A percentile compares a stretch with the other conserved stretches of the same genome.
Conservation (phyloP, 1,284 basidiomycete genomes). For the Rhizoctonia solani region DNA sequence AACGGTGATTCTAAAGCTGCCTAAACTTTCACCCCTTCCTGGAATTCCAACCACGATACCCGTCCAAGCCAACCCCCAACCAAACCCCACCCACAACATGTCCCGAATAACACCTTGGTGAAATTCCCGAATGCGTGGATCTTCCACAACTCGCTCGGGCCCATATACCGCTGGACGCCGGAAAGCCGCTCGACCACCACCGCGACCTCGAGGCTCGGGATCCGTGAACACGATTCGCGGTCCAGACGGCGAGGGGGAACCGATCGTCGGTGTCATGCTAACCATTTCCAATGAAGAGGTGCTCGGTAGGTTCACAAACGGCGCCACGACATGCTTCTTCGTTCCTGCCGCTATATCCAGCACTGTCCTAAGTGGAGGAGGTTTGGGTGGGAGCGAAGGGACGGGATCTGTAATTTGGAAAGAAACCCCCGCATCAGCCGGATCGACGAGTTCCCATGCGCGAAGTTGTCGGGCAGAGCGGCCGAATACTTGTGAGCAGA, state of each 20-base stretch:
- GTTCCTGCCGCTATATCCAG: slow-evolving; percentile 9
- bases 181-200: slow-evolving; percentile 38
- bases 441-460: slow-evolving; percentile 45
- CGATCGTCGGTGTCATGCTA: not conserved
- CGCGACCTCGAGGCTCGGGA: not conserved
- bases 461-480: slow-evolving; percentile 47
- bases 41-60: slow-evolving; percentile 41
- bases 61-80: slow-evolving; percentile 39
- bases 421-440: slow-evolving; percentile 35
- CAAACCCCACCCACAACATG: slow-evolving; percentile 43
- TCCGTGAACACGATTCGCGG: not conserved
- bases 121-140: slow-evolving; percentile 48
- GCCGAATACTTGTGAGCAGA: slow-evolving; percentile 48
- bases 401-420: slow-evolving; percentile 10
- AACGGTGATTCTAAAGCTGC: no score
- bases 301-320: slow-evolving; percentile 8
- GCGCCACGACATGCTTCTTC: slow-evolving; percentile 14
- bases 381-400: not conserved
- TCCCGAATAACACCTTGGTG: slow-evolving; percentile 47
- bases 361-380: not conserved
- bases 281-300: not conserved
- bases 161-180: slow-evolving; percentile 49
- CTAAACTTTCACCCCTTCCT: no score
- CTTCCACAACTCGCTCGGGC: slow-evolving; percentile 49
- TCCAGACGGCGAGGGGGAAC: not conserved